phyloP scores from a whole-genome alignment of 1,284 basidiomycete species.

The Mycosarcoma maydis region DNA sequence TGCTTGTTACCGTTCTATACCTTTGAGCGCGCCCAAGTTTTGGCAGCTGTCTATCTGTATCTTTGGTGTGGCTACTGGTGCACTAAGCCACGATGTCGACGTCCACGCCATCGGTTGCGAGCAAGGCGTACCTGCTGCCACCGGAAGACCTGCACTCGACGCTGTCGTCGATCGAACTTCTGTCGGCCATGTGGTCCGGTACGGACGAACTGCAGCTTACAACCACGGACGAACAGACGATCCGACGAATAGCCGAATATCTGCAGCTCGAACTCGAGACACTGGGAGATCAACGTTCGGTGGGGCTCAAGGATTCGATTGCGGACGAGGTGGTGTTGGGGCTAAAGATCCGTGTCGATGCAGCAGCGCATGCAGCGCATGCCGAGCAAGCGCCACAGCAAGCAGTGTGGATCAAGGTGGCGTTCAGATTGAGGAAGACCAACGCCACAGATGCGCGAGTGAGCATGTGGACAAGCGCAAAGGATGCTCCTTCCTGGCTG shows the following conservation, averaged over 20 bases:
- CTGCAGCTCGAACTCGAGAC: slow-evolving; percentile 28
- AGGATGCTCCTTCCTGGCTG: slow-evolving; percentile 31
- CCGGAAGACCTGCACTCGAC: slow-evolving; percentile 31
- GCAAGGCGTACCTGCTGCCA: slow-evolving; percentile 13
- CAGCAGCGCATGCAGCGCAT: background rate
- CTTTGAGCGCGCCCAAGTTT: no score
- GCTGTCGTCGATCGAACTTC: slow-evolving; percentile 37
- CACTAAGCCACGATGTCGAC: background rate
- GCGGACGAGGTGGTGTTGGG: slow-evolving; percentile 22
- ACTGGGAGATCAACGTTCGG: slow-evolving; percentile 11
- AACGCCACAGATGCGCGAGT: background rate
- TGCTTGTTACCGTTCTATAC: background rate
- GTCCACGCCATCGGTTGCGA: background rate
- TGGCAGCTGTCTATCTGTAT: no score
- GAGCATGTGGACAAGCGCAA: slow-evolving; percentile 21
- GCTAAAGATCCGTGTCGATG: slow-evolving; percentile 20
- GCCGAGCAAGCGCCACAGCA: background rate
- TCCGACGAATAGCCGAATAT: slow-evolving; percentile 23
- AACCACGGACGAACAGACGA: slow-evolving; percentile 5
- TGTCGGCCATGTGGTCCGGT: slow-evolving; percentile 52
- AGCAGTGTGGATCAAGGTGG: slow-evolving; percentile 22
- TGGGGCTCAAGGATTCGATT: slow-evolving; percentile 24
- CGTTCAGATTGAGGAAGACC: slow-evolving; percentile 13
- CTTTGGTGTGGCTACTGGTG: no score
- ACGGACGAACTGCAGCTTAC: slow-evolving; percentile 27